Conservation (phyloP, 371 early-diverging fungal species). For the Cokeromyces recurvatus region DNA sequence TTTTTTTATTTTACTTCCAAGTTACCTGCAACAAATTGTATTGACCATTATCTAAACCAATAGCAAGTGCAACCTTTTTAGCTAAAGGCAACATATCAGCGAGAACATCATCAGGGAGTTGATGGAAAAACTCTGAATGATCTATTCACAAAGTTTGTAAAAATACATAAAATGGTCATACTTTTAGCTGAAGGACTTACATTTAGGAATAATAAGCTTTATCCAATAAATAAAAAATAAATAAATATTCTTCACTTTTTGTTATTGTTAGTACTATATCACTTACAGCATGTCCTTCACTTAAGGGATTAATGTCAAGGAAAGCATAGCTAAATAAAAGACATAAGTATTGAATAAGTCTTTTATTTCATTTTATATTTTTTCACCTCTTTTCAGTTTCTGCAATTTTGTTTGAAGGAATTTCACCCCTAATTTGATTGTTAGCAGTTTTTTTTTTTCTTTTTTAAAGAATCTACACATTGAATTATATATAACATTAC, state of each 20-base stretch:
- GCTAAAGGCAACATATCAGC: slow-evolving; percentile 87
- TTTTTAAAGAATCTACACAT: too few relatives aligned
- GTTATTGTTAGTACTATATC: neutral
- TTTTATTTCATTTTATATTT: neutral
- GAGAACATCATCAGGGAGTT: slow-evolving; percentile 83
- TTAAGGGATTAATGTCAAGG: slow-evolving; percentile 76
- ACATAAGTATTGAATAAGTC: neutral
- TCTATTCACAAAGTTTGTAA: too few relatives aligned
- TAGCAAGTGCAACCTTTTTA: slow-evolving; percentile 78
- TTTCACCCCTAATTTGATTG: slow-evolving; percentile 55
- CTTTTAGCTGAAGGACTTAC: too few relatives aligned
- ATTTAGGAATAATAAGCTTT: slow-evolving; percentile 82
- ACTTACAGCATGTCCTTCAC: slow-evolving; percentile 77
- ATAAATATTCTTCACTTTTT: neutral
- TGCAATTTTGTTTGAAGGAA: slow-evolving; percentile 76
- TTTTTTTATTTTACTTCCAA: neutral
- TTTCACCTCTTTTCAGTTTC: slow-evolving; percentile 76
- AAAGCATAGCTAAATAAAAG: slow-evolving; percentile 51
- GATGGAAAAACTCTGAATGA: slow-evolving; percentile 86
- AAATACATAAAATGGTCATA: neutral
- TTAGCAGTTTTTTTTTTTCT: neutral
- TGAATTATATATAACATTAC: slow-evolving; percentile 15
- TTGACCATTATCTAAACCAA: slow-evolving; percentile 48
- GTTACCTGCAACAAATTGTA: slow-evolving; percentile 91
- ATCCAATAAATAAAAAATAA: neutral